Evolutionary conservation across 352 stramenopile genomes (phyloP), one percentile per base, ranked within the genome.

Genomic region (Phytophthora rubi): DNA sequence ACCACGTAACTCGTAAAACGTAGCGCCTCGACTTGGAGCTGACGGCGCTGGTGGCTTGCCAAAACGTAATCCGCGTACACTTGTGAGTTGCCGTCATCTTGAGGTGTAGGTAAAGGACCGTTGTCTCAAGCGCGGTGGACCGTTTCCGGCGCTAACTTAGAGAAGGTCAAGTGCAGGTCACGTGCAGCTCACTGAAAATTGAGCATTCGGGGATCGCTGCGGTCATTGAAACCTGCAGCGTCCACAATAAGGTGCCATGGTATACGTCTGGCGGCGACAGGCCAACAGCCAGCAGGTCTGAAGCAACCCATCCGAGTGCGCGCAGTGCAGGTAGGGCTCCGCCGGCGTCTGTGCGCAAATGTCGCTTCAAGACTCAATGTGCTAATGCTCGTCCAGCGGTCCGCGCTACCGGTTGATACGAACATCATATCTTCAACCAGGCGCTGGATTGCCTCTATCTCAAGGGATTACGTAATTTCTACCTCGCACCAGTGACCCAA

Each of bases 381-480:
- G 35, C 35, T 42, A 42, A 42, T 42, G 35, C 15, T 42, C 10
- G 35, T 42, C 35, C 15, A 13, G 10, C 15, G 1, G 35, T 42
- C 35, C 35, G 1, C 15, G 15, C 35, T 42, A 42, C 35, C 35
- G 15, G 4, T 42, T 0, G 9, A 42, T 42, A 42, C 35, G 3
- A 42, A 42, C 35, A 42, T 6, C 9, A 13, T 4, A 0, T 6
- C 35, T 15, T 42, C 15, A 42, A 42, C 5, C 35, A 6, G 10
- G 35, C 16, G 37, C 35, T 66, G 48, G 59, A 66, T 66, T 66
- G 48, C 47, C 59, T 53, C 9, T 59, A n/a, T 59, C 12, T 2
- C 35, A 35, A 44, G 59, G 59, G 10, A 42, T 16, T 42, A 5
- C 35, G 3, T 42, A 18, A 21, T 9, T 18, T 18, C 7, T 21